Evolutionary conservation across 2,329 filamentous ascomycete genomes (phyloP), one percentile per base, ranked within the genome.

Genomic region (Magnaporthales sp.): DNA sequence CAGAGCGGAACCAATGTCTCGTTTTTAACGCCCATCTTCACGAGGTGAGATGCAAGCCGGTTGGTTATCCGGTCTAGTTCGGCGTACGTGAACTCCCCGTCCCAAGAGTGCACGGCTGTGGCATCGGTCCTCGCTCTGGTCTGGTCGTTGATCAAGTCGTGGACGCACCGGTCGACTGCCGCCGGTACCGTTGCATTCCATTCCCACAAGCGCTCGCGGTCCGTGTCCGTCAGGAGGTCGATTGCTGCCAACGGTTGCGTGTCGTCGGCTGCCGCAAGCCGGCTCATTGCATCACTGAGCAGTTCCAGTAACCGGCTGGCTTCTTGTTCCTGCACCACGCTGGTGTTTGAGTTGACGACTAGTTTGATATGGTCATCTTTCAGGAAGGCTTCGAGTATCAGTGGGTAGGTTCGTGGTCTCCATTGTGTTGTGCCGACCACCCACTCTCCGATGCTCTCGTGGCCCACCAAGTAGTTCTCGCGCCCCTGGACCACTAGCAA

Each of bases 81-180:
- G 10, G 13, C n/a, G 63, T 70, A 71, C 2, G 66, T 70, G 19
- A 71, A 32, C 2, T 69, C 64, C 1, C 74, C 73, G 67, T 78
- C 76, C 72, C 73, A 69, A 65, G 72, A 66, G 67, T 64, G 68
- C 62, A 77, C 32, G 69, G 74, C 73, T 67, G 70, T 54, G 66
- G 71, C 74, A 66, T 72, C 15, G 70, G 74, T 56, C 24, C 66
- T 72, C 32, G 66, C 27, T 29, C 27, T 19, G 27, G 15, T 13
- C 60, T 30, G 27, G 27, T 31, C 60, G 27, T 9, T 22, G 24
- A 62, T 30, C 60, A 62, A 4, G 11, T 31, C 60, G 11, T 2
- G 19, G 19, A 64, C 64, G n/a, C 19, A 66, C 27, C 51, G 46
- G 6, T 29, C 31, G 30, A 72, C 66, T 26, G 71, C 65, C 27